Percentiles rank a stretch among this genome's conserved stretches.
phyloP scores from a whole-genome alignment of 2,329 filamentous ascomycete species.

The Cryphonectria radicalis region DNA sequence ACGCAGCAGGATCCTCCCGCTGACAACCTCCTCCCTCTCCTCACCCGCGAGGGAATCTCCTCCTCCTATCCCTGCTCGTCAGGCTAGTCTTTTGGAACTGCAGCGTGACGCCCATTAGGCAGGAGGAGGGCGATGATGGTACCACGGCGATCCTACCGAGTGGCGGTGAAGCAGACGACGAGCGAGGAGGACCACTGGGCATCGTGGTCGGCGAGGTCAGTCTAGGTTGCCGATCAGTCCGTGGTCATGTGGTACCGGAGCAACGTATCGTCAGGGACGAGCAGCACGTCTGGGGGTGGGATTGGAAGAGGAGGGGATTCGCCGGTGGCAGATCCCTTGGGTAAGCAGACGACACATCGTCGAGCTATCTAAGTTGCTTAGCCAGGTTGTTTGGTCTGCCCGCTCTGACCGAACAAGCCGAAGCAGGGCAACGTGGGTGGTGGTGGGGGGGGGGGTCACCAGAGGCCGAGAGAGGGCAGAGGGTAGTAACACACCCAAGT shows the following conservation, averaged over 20 bases:
- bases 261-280: slow-evolving; percentile 6
- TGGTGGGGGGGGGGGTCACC: neutral
- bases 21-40: neutral
- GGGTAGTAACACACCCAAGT: neutral
- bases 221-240: neutral
- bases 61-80: neutral
- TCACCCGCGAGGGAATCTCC: neutral
- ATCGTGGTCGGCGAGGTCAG: neutral
- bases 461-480: neutral
- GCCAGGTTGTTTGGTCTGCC: neutral
- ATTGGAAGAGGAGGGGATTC: slow-evolving; percentile 7
- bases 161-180: neutral
- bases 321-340: slow-evolving; percentile 15
- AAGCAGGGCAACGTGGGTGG: slow-evolving; percentile 8
- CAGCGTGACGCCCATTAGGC: neutral
- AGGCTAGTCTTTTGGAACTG: neutral
- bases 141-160: neutral
- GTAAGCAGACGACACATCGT: slow-evolving; percentile 13
- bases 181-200: neutral
- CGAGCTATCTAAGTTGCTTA: neutral
- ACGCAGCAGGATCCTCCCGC: slow-evolving; percentile 10
- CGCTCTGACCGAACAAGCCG: slow-evolving; percentile 12
- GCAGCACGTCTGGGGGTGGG: slow-evolving; percentile 14
- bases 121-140: neutral
- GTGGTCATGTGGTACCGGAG: slow-evolving; percentile 4